Evolutionary conservation across 768 basidiomycete genomes (phyloP).

Genomic region (Cyathus striatus): DNA sequence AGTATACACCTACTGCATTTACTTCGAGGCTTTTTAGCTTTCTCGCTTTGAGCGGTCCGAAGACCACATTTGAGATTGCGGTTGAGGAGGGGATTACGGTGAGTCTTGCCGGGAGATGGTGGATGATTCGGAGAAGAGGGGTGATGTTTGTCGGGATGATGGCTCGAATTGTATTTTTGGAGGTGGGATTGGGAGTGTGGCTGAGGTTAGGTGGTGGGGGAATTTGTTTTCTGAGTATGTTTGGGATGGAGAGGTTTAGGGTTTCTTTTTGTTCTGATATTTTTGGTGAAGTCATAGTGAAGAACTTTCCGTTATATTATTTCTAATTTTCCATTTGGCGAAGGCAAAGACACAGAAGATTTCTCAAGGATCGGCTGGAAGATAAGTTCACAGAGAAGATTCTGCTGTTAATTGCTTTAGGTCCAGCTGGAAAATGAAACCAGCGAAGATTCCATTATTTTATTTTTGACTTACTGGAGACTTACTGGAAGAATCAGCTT

Average conservation of each 20-base stretch:
- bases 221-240: conserved; percentile 63
- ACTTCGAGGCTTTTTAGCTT: conserved; percentile 55
- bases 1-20: conserved; percentile 66
- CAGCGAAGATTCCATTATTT: too few species aligned
- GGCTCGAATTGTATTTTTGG: conserved; percentile 30
- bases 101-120: conserved; percentile 77
- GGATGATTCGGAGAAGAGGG: conserved; percentile 63
- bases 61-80: conserved; percentile 69
- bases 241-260: conserved; percentile 65
- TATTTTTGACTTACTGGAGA: too few species aligned
- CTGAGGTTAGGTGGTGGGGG: conserved; percentile 66
- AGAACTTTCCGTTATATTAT: too few species aligned
- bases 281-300: too few species aligned
- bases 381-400: too few species aligned
- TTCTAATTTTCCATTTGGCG: too few species aligned
- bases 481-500: too few species aligned
- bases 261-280: too few species aligned
- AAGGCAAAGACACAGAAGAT: too few species aligned
- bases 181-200: conserved; percentile 40
- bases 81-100: conserved; percentile 66
- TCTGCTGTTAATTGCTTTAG: too few species aligned
- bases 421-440: too few species aligned
- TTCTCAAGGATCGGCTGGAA: too few species aligned
- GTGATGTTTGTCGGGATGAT: conserved; percentile 76
- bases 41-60: conserved; percentile 43